Evolutionary conservation across 169 alveolate species (phyloP).

Genomic region (Cryptosporidium meleagridis): DNA sequence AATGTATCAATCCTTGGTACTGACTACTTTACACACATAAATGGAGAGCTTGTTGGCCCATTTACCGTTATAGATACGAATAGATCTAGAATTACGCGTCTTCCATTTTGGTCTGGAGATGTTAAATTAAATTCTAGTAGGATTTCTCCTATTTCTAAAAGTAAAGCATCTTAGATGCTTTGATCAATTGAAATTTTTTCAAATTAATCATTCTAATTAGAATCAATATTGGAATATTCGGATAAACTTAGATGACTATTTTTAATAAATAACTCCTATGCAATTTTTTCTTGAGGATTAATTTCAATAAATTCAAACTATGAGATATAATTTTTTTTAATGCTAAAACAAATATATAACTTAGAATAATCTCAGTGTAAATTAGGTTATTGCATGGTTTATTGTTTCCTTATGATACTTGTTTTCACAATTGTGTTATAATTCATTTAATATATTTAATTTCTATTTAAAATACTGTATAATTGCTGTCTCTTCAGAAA

Average conservation of each 20-base stretch:
- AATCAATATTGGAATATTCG: not conserved
- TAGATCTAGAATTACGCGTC: constrained; percentile 69
- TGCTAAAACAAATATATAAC: too few species aligned
- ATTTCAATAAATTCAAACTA: not conserved
- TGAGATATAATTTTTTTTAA: too few species aligned
- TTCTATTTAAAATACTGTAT: constrained; percentile 12
- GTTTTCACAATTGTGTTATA: not conserved
- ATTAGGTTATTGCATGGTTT: too few species aligned
- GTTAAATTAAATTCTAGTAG: constrained; percentile 46
- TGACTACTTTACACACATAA: constrained; percentile 18
- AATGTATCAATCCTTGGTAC: constrained; percentile 34
- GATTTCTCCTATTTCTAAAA: constrained; percentile 35
- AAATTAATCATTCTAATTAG: not conserved
- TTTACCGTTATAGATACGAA: constrained; percentile 50
- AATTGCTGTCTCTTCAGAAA: constrained; percentile 18
- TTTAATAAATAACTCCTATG: too few species aligned
- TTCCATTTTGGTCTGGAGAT: constrained; percentile 75
- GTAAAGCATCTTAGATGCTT: not conserved
- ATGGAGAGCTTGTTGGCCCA: constrained; percentile 52
- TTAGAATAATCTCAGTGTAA: too few species aligned
- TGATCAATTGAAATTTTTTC: too few species aligned
- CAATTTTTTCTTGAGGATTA: too few species aligned
- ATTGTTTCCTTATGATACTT: too few species aligned
- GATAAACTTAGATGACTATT: too few species aligned
- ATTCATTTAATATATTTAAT: not conserved